Evolutionary conservation across 1,139 yeast genomes (phyloP), one percentile per base, ranked within the genome.

Genomic region (Ogataea hybrid): DNA sequence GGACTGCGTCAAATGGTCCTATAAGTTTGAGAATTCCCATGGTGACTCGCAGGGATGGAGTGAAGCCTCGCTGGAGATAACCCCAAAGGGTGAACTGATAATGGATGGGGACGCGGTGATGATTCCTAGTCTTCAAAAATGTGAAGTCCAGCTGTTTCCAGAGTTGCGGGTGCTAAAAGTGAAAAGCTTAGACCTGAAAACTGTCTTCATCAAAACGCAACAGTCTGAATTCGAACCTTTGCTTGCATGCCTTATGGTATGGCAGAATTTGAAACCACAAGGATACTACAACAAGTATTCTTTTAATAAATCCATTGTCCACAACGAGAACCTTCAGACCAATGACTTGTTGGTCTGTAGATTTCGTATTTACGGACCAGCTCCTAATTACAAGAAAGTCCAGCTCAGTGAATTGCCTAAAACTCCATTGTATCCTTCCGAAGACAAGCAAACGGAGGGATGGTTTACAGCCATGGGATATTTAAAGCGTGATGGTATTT

Each of bases 401-500:
- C 47, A 71, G 35, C 54, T 70, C 10, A 69, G 39, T 11, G 41
- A 58, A 2, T 77, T 77, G 0, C 77, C 78, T 0, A 57, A 54
- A 28, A 80, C 76, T 9, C 79, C 83, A 0, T 48, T 69, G 2
- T 72, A 67, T 47, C 56, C 56, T 5, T 12, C 39, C 2, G 42
- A 37, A 6, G 17, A 33, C 12, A 35, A 30, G 3, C 11, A 30
- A 1, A 4, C 65, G 18, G 84, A 79, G 51, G 79, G 79, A 3
- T 87, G 96, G 96, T 83, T 82, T 54, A 75, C 73, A 39, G 81
- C 87, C 1, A 81, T 81, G 77, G 95, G 92, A 1, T 82, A 81
- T 9, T 61, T 87, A 39, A 79, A 77, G 52, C 75, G 83, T 3
- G 71, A 79, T 53, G 96, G 96, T 5, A 58, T 69, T 7, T 67